phyloP scores from a whole-genome alignment of 306 rosid genomes.

The Sindora glabra region DNA sequence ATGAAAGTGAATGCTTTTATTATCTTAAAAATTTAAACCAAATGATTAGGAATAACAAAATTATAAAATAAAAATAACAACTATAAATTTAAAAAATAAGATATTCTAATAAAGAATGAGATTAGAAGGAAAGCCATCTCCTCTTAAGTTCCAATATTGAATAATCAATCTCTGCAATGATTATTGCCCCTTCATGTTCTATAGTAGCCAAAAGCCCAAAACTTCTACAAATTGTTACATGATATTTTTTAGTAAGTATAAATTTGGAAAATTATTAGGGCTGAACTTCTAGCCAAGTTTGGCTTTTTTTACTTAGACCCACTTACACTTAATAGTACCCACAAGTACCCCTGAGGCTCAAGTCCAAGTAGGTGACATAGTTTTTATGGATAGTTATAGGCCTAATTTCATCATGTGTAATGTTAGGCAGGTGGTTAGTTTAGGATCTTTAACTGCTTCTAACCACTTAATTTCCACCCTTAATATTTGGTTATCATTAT shows the following conservation, averaged over 20 bases:
- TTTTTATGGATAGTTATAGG: too few relatives aligned
- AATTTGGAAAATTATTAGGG: too few relatives aligned
- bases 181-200: slow-evolving; percentile 80
- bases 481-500: too few relatives aligned
- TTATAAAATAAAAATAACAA: neutral
- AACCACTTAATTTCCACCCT: too few relatives aligned
- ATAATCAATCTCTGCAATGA: slow-evolving; percentile 80
- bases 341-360: too few relatives aligned
- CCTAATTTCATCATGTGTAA: too few relatives aligned
- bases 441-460: too few relatives aligned
- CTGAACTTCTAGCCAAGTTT: too few relatives aligned
- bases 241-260: slow-evolving; percentile 8
- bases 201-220: slow-evolving; percentile 83
- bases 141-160: slow-evolving; percentile 59
- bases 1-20: slow-evolving; percentile 6
- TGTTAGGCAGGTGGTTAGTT: too few relatives aligned
- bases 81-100: neutral
- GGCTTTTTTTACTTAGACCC: too few relatives aligned
- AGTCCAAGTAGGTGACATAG: too few relatives aligned
- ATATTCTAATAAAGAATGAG: slow-evolving; percentile 8
- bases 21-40: slow-evolving; percentile 45
- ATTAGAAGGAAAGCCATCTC: slow-evolving; percentile 38
- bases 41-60: neutral
- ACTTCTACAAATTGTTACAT: slow-evolving; percentile 78
- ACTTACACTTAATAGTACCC: too few relatives aligned